A percentile compares a stretch with the other conserved stretches of the same genome.
phyloP scores from a whole-genome alignment of 1,284 basidiomycete species.

The Moesziomyces sp. region DNA sequence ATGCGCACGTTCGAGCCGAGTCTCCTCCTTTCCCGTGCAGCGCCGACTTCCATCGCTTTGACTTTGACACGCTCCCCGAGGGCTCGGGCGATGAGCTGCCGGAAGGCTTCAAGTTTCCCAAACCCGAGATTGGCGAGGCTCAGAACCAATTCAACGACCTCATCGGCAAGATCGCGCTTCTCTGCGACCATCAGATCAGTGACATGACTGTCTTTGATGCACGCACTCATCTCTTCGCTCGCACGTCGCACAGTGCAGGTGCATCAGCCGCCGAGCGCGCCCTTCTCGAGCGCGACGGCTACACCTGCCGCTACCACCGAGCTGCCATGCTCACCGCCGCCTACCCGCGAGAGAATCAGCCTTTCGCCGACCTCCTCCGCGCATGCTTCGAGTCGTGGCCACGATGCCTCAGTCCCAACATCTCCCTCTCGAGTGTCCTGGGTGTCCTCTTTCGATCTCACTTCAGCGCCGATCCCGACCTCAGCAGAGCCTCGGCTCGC shows the following conservation, averaged over 20 bases:
- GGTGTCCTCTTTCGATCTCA: slow-evolving; percentile 84
- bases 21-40: slow-evolving; percentile 79
- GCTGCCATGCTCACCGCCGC: slow-evolving; percentile 75
- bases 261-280: slow-evolving; percentile 39
- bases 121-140: slow-evolving; percentile 80
- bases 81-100: slow-evolving; percentile 54
- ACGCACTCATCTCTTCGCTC: slow-evolving; percentile 73
- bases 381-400: slow-evolving; percentile 88
- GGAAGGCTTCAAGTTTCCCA: slow-evolving; percentile 65
- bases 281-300: slow-evolving; percentile 66
- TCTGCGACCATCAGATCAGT: slow-evolving; percentile 78
- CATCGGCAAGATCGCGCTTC: slow-evolving; percentile 75
- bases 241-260: slow-evolving; percentile 22
- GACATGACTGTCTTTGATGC: slow-evolving; percentile 86
- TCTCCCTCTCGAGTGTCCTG: slow-evolving; percentile 75
- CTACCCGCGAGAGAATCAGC: slow-evolving; percentile 73
- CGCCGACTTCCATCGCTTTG: slow-evolving; percentile 76
- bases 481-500: slow-evolving; percentile 77
- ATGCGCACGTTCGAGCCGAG: slow-evolving; percentile 77
- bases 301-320: slow-evolving; percentile 73
- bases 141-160: slow-evolving; percentile 76
- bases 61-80: slow-evolving; percentile 51
- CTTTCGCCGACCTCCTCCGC: slow-evolving; percentile 80
- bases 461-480: slow-evolving; percentile 79
- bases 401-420: slow-evolving; percentile 73